Evolutionary conservation across 2,329 filamentous ascomycete genomes (phyloP).

Genomic region (Xylariaceae sp.): DNA sequence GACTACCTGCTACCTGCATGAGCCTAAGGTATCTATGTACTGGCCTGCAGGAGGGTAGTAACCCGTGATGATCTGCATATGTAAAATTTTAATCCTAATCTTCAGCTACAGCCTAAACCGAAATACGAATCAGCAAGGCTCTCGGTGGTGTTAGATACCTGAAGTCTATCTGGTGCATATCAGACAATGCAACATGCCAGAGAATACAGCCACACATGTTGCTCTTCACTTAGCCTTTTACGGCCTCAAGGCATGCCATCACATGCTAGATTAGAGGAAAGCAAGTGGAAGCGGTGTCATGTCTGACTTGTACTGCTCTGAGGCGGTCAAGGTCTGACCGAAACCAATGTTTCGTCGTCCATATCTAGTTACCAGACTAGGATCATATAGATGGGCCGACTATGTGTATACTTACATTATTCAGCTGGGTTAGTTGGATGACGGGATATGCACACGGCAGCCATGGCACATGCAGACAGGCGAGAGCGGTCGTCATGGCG

Average conservation of each 20-base stretch:
- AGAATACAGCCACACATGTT: neutral
- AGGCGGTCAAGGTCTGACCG: neutral
- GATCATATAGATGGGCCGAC: too few species aligned
- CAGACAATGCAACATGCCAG: neutral
- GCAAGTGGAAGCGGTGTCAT: neutral
- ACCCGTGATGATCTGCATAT: slow-evolving; percentile 13
- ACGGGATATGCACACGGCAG: neutral
- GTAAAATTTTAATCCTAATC: too few species aligned
- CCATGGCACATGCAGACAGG: neutral
- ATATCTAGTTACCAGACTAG: too few species aligned
- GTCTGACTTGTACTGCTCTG: neutral
- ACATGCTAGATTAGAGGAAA: neutral
- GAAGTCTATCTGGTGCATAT: neutral
- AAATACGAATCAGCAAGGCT: neutral
- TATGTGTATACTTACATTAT: too few species aligned
- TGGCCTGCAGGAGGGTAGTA: neutral
- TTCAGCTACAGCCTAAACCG: neutral
- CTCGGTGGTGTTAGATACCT: neutral
- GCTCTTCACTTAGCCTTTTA: neutral
- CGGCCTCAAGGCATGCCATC: neutral
- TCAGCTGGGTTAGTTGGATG: neutral
- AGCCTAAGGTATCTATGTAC: neutral
- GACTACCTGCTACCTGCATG: neutral
- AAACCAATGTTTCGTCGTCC: too few species aligned
- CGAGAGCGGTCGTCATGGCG: neutral